Evolutionary conservation across 345 rosid genomes (phyloP).

Genomic region (Pistacia integerrima): DNA sequence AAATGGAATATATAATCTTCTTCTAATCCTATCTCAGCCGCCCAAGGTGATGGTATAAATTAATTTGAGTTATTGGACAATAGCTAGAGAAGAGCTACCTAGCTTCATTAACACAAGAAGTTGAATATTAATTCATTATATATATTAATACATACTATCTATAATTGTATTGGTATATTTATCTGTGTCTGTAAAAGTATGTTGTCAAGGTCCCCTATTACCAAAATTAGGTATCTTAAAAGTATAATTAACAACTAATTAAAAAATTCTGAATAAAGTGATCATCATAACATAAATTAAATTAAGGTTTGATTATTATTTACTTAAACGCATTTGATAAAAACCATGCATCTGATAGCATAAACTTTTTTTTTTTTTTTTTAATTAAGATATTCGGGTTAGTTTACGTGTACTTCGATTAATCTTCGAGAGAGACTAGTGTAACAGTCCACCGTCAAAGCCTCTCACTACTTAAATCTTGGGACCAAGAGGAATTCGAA

Average conservation of each 20-base stretch:
- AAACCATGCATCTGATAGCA: neutral
- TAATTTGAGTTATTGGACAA: neutral
- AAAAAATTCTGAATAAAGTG: no score
- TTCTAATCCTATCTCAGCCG: no score
- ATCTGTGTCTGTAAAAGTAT: neutral
- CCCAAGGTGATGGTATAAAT: neutral
- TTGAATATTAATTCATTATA: neutral
- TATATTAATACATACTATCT: neutral
- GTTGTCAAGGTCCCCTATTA: neutral
- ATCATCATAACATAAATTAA: no score
- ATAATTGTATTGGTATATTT: neutral
- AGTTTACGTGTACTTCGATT: no score
- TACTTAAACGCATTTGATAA: neutral
- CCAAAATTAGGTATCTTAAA: slow-evolving; percentile 5
- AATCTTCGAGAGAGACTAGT: no score
- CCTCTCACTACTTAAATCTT: no score
- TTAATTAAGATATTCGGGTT: no score
- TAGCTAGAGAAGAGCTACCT: neutral
- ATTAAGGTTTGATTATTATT: no score
- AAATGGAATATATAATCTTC: neutral
- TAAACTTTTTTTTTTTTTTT: no score
- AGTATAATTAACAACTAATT: neutral
- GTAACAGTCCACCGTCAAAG: no score
- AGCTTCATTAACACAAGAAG: slow-evolving; percentile 3
- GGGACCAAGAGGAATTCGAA: no score